Evolutionary conservation across 2,329 filamentous ascomycete genomes (phyloP).

Genomic region (Colletotrichum lini): DNA sequence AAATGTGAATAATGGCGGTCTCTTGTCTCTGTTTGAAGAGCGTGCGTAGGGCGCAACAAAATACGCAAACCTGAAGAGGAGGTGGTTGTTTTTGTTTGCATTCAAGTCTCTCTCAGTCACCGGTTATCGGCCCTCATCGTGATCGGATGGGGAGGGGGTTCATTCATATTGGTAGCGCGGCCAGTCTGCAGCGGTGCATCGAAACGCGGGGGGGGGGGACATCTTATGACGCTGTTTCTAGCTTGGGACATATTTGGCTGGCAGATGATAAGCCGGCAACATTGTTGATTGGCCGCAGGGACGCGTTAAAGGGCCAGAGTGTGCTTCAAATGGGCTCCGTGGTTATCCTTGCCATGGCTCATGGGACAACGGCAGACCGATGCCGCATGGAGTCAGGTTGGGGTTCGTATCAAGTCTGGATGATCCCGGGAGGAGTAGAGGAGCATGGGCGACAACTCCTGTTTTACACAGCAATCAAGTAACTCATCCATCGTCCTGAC

Average conservation of each 20-base stretch:
- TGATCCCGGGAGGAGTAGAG: too few relatives aligned
- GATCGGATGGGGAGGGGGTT: background rate
- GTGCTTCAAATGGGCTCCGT: conserved; percentile 7
- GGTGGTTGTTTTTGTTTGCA: background rate
- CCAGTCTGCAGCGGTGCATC: conserved; percentile 11
- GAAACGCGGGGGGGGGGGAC: conserved; percentile 29
- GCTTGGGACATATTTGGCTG: conserved; percentile 8
- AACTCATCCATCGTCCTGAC: background rate
- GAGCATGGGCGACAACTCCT: too few relatives aligned
- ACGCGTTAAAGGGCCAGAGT: background rate
- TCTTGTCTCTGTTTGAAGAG: too few relatives aligned
- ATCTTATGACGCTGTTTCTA: conserved; percentile 33
- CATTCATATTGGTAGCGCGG: conserved; percentile 6
- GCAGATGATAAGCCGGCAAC: conserved; percentile 27
- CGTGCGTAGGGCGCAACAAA: background rate
- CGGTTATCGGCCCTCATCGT: conserved; percentile 7
- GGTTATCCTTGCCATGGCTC: conserved; percentile 32
- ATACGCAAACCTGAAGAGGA: background rate
- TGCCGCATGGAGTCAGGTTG: background rate
- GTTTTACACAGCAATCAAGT: background rate
- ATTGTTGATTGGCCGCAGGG: conserved; percentile 19
- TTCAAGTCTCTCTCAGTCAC: background rate
- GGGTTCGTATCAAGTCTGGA: background rate
- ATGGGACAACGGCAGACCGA: conserved; percentile 10
- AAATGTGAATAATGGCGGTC: too few relatives aligned